Base-by-base conservation (phyloP, 306 rosid genomes). In the Coriaria nepalensis region DNA sequence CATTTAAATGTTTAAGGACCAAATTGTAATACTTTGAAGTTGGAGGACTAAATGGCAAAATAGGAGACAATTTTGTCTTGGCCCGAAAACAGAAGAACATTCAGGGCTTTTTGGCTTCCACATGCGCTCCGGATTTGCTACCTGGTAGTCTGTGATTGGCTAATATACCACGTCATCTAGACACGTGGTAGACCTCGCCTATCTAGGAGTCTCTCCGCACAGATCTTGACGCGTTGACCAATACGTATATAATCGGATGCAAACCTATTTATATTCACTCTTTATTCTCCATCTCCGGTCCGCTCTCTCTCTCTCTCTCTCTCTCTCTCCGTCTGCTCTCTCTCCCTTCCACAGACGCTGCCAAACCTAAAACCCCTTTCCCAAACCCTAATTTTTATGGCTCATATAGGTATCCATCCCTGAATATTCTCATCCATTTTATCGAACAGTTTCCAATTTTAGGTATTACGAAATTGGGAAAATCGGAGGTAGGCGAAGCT, bases 241-340 rank as follows among this genome's bases (percentile, higher is more conserved):
- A 51, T n/a, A 50, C 60, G 41, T 39, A 51, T 60, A 58, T 60
- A 74, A 78, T 74, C 82, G 90, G 95, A 84, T 84, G 95, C 95
- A 90, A 90, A 90, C 97, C 95, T 90, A 90, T 90, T 90, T 90
- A 90, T 90, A 84, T 90, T 84, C 78, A 60, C 72, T 65, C 84
- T 90, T 67, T 70, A 86, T 70, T 79, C 82, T 59, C 43, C 49
- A 6, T 50, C 71, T 77, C 79, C 72, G 51, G 80, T 79, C 88
- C 88, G 75, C 73, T 34, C 70, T 52, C 45, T 60, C 58, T 50
- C 39, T 20, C 55, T 46, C 43, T 55, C 48, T 29, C 47, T 6
- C 44, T 35, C 73, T 7, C 40, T 9, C 59, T 53, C 67, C 20
- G 50, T 34, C 51, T 37, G 4, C 35, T 47, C 45, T 37, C 57